A percentile compares a stretch with the other conserved stretches of the same genome.
These are phyloP conservation scores for Metroxylon sagu DNA, from an alignment of 176 grass and related monocot genomes.

Conservation along the genomic window DNA sequence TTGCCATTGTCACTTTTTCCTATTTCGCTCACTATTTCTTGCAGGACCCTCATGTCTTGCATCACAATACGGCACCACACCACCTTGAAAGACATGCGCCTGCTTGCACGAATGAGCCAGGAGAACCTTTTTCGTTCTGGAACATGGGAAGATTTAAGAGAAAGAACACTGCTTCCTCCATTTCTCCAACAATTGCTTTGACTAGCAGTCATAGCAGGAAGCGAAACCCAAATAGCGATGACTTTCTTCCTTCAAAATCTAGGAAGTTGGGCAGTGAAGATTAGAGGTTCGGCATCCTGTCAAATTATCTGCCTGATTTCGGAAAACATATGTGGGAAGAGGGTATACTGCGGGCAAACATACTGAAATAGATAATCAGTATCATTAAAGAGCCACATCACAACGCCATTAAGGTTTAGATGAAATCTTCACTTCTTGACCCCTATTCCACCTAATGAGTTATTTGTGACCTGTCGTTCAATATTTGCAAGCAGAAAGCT, in stretches of 20 bases:
- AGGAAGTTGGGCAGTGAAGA: slow-evolving; percentile 28
- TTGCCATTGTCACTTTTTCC: background rate
- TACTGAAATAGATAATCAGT: too few species aligned
- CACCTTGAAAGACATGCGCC: slow-evolving; percentile 25
- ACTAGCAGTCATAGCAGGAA: slow-evolving; percentile 35
- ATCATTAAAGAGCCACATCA: too few species aligned
- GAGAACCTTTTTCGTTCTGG: slow-evolving; percentile 66
- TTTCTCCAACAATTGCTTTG: slow-evolving; percentile 5
- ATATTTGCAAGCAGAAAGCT: too few species aligned
- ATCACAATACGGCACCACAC: slow-evolving; percentile 8
- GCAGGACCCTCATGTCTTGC: slow-evolving; percentile 36
- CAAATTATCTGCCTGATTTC: background rate
- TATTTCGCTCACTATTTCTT: background rate
- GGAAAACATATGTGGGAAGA: slow-evolving; percentile 6
- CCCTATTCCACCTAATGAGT: too few species aligned
- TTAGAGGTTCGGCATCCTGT: background rate
- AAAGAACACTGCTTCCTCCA: slow-evolving; percentile 35
- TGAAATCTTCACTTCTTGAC: too few species aligned
- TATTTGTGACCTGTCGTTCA: too few species aligned
- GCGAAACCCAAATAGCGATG: slow-evolving; percentile 21
- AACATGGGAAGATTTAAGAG: slow-evolving; percentile 56
- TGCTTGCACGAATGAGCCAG: slow-evolving; percentile 33
- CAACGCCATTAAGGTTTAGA: too few species aligned
- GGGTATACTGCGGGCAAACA: too few species aligned
- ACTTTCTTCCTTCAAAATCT: slow-evolving; percentile 31